Evolutionary conservation across 2,329 filamentous ascomycete species (phyloP).

Genomic region (Rhexocercosporidium sp.): DNA sequence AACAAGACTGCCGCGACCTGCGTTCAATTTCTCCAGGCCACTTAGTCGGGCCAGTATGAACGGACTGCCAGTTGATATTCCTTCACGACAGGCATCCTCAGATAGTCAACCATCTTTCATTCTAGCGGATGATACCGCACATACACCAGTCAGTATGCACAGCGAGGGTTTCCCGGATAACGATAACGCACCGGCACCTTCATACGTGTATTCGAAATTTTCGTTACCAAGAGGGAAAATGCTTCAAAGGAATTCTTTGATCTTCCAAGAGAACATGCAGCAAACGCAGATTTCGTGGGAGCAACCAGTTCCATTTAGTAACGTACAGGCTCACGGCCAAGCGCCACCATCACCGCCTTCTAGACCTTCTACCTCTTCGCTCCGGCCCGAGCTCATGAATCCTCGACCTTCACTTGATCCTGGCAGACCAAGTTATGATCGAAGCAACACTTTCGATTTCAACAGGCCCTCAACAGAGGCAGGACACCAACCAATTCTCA

Average conservation of each 20-base stretch:
- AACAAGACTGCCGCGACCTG: constrained; percentile 67
- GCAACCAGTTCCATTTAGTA: constrained; percentile 52
- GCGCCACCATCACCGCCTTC: constrained; percentile 67
- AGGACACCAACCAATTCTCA: constrained; percentile 52
- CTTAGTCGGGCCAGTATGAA: constrained; percentile 72
- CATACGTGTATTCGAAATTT: constrained; percentile 89
- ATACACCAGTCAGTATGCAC: constrained; percentile 75
- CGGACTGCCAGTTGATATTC: constrained; percentile 55
- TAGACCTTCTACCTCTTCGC: constrained; percentile 61
- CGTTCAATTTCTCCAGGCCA: constrained; percentile 94
- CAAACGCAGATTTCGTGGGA: constrained; percentile 68
- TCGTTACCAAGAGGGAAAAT: constrained; percentile 81
- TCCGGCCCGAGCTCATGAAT: constrained; percentile 23
- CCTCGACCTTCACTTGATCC: constrained; percentile 56
- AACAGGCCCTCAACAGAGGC: constrained; percentile 55
- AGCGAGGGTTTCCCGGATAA: constrained; percentile 70
- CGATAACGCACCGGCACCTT: constrained; percentile 61
- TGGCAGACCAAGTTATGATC: constrained; percentile 53
- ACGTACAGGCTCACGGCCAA: constrained; percentile 50
- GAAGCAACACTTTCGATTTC: constrained; percentile 53
- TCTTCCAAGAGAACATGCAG: constrained; percentile 59
- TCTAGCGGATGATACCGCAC: constrained; percentile 66
- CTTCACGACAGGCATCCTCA: constrained; percentile 66
- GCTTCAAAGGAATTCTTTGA: constrained; percentile 69
- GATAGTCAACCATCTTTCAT: constrained; percentile 70